Base-by-base conservation (phyloP, 345 rosid genomes). In the Hirschfeldia incana region DNA sequence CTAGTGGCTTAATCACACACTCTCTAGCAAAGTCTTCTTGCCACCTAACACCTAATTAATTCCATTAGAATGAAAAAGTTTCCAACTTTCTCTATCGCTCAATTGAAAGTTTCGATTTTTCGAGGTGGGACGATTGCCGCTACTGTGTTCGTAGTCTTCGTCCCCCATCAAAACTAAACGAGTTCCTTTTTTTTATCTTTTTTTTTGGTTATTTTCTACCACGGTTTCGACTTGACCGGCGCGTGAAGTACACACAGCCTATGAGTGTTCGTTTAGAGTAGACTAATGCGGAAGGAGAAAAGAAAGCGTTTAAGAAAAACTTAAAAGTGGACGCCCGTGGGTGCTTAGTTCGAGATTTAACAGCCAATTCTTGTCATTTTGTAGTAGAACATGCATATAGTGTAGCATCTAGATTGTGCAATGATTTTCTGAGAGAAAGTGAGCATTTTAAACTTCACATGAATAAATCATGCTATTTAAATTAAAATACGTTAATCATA, bases 1-100 rank as follows among this genome's bases (percentile, higher is more conserved):
- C 97, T 9, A 94, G 78, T 0, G 97, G 97, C 79, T 95, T 79
- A 64, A 91, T 91, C 26, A 85, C 98, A 63, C 94, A 89, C 80
- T 88, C 86, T 26, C 95, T 80, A 0, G 97, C 97, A n/a, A 21
- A 21, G 21, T 21, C 21, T 21, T 21, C 21, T 21, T 21, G 21
- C 21, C 21, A 21, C 21, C 21, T 21, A 21, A 21, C 21, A 21
- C 21, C 21, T 21, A 21, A 21, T 21, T 21, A 21, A 21, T 21
- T 21, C 21, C 21, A 21, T 21, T 29, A 29, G 32, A 2, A 29
- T 29, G 32, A 29, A 29, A 1, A 58, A 58, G 26, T 1, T 29
- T 13, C 26, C 9, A 59, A 4, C 11, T n/a, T 36, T 73, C 58
- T 16, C 34, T 27, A 1, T 28, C n/a, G 6, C 15, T 55, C 33